Conservation (phyloP, 352 stramenopile species). For the Globisporangium lucens region DNA sequence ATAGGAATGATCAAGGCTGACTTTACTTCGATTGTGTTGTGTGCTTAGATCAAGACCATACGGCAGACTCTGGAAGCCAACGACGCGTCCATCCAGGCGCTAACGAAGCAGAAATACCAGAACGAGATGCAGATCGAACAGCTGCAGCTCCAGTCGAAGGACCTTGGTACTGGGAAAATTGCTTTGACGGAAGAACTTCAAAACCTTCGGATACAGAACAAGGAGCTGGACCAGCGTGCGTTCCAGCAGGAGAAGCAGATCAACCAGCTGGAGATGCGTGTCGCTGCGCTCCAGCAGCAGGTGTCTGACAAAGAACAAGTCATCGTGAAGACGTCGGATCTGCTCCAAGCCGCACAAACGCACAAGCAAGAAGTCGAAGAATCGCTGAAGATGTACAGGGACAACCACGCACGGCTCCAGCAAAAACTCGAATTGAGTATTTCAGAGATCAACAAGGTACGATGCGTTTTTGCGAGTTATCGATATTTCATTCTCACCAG, state of each 20-base stretch:
- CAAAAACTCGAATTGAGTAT: slow-evolving; percentile 89
- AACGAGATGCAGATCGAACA: slow-evolving; percentile 77
- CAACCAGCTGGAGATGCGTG: slow-evolving; percentile 70
- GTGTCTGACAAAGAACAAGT: slow-evolving; percentile 75
- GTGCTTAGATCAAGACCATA: slow-evolving; percentile 39
- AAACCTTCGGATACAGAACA: slow-evolving; percentile 61
- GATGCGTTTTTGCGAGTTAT: too few relatives aligned
- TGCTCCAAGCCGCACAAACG: slow-evolving; percentile 57
- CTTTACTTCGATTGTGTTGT: neutral
- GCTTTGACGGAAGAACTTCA: slow-evolving; percentile 46
- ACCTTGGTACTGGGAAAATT: slow-evolving; percentile 47
- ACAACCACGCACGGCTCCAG: slow-evolving; percentile 79
- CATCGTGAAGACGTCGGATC: slow-evolving; percentile 64
- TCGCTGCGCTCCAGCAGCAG: slow-evolving; percentile 70
- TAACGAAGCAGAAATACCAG: slow-evolving; percentile 78
- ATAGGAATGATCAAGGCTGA: neutral
- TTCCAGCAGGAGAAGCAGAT: slow-evolving; percentile 86
- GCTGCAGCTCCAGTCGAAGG: slow-evolving; percentile 53
- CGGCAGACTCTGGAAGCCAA: slow-evolving; percentile 43
- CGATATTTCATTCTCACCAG: too few relatives aligned
- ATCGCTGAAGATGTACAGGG: slow-evolving; percentile 84
- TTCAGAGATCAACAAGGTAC: slow-evolving; percentile 90
- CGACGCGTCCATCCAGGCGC: slow-evolving; percentile 45
- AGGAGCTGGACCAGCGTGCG: slow-evolving; percentile 72
- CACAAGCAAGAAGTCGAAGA: slow-evolving; percentile 86